Conservation (phyloP, 1,284 basidiomycete genomes). For the Fistulinella cinereoalba region DNA sequence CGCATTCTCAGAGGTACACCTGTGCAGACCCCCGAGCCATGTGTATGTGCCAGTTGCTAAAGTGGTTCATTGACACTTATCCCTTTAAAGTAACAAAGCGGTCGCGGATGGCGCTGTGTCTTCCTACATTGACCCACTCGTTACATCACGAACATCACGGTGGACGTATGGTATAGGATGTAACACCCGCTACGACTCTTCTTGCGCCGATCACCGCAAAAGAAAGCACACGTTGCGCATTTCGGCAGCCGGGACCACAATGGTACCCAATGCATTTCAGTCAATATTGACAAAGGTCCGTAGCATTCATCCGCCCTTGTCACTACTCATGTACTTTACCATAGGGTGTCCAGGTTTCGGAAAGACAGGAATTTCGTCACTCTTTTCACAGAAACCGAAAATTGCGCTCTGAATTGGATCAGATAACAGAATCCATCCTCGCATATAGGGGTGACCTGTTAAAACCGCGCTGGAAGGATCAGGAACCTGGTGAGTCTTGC, state of each 20-base stretch:
- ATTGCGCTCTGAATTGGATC: neutral
- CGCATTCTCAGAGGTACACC: slow-evolving; percentile 24
- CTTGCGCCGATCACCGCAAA: slow-evolving; percentile 35
- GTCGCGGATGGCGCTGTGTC: slow-evolving; percentile 54
- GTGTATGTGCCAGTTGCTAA: slow-evolving; percentile 27
- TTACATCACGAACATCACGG: slow-evolving; percentile 43
- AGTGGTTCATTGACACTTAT: slow-evolving; percentile 2
- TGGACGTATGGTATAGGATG: slow-evolving; percentile 41
- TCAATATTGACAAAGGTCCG: slow-evolving; percentile 33
- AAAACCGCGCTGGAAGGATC: slow-evolving; percentile 20
- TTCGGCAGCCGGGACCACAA: slow-evolving; percentile 12
- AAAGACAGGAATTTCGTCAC: slow-evolving; percentile 30
- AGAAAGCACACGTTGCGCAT: slow-evolving; percentile 16
- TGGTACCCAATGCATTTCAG: slow-evolving; percentile 27
- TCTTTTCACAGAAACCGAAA: neutral
- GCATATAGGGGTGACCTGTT: slow-evolving; percentile 13
- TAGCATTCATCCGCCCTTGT: too few relatives aligned
- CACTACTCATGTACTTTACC: neutral
- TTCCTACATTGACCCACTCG: slow-evolving; percentile 48
- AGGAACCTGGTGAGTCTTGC: slow-evolving; percentile 10
- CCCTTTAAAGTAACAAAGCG: slow-evolving; percentile 47
- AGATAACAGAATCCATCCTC: slow-evolving; percentile 5
- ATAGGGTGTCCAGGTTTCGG: slow-evolving; percentile 33
- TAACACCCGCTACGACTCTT: slow-evolving; percentile 22
- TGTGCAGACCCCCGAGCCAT: slow-evolving; percentile 39